Conservation (phyloP, 345 rosid genomes). For the Camelina sativa region DNA sequence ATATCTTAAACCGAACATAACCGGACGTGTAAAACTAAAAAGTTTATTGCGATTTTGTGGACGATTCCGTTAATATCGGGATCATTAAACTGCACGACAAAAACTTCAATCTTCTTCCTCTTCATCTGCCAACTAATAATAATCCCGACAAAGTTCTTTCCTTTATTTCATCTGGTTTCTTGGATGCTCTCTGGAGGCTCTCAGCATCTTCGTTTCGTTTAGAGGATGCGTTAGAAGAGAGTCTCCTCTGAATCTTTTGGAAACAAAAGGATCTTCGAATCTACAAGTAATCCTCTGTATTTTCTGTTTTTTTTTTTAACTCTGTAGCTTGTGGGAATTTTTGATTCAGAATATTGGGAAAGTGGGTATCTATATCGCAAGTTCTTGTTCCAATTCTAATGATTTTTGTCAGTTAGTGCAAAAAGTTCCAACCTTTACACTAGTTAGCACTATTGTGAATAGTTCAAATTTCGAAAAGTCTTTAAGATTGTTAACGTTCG, state of each 20-base stretch:
- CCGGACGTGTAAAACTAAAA: slow-evolving; percentile 25
- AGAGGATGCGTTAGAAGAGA: slow-evolving; percentile 32
- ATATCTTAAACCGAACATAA: slow-evolving; percentile 21
- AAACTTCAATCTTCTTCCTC: slow-evolving; percentile 11
- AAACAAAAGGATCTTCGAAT: slow-evolving; percentile 10
- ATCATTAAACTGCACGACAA: slow-evolving; percentile 4
- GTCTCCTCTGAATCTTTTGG: slow-evolving; percentile 11
- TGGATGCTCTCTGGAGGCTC: neutral
- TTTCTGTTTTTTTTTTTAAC: neutral
- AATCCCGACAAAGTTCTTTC: slow-evolving; percentile 17
- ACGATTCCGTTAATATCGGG: slow-evolving; percentile 7
- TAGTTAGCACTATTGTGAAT: neutral
- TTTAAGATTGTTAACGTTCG: neutral
- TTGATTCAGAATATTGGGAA: neutral
- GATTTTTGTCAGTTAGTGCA: neutral
- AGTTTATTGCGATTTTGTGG: slow-evolving; percentile 15
- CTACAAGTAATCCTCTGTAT: neutral
- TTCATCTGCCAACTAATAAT: neutral
- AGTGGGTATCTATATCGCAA: slow-evolving; percentile 6
- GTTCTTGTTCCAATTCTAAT: slow-evolving; percentile 16
- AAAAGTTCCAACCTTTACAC: slow-evolving; percentile 27
- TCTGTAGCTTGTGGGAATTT: neutral
- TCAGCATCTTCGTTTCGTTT: slow-evolving; percentile 20
- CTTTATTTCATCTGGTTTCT: neutral
- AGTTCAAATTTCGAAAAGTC: neutral